Conservation (phyloP, 352 stramenopile species). For the Phytopythium aichiense region DNA sequence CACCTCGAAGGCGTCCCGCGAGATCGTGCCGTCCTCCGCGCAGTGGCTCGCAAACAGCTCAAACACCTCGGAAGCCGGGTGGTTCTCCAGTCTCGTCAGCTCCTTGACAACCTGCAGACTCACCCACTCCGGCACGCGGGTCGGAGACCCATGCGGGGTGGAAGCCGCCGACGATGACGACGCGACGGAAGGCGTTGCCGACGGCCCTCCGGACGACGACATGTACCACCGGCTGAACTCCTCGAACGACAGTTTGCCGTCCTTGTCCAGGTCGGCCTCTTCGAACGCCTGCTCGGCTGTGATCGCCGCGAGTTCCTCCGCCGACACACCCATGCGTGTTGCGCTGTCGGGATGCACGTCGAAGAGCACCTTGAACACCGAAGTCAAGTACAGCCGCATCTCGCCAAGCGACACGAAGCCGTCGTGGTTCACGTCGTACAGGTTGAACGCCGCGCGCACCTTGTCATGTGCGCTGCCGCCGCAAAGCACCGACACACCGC, state of each 20-base stretch:
- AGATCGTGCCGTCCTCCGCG: conserved; percentile 72
- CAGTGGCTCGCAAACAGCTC: conserved; percentile 84
- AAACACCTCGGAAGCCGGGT: conserved; percentile 79
- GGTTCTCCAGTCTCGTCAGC: conserved; percentile 83
- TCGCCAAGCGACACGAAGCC: conserved; percentile 82
- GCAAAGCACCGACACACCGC: conserved; percentile 76
- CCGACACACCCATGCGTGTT: conserved; percentile 50
- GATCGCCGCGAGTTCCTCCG: conserved; percentile 68
- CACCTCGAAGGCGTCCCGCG: conserved; percentile 75
- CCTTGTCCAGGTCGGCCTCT: conserved; percentile 69
- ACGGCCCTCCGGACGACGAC: conserved; percentile 6
- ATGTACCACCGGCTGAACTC: conserved; percentile 83
- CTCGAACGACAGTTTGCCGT: conserved; percentile 78
- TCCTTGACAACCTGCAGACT: conserved; percentile 76
- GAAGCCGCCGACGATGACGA: conserved; percentile 2
- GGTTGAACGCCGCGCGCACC: conserved; percentile 73
- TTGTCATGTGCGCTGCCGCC: conserved; percentile 67
- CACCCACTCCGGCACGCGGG: conserved; percentile 52
- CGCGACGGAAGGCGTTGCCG: conserved; percentile 29
- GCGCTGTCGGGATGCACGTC: conserved; percentile 71
- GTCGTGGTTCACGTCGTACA: conserved; percentile 88
- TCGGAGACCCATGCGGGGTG: conserved; percentile 7
- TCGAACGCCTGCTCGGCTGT: conserved; percentile 79
- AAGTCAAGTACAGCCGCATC: conserved; percentile 81
- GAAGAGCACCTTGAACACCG: conserved; percentile 86